Percentiles rank a stretch among this genome's conserved stretches.
Conservation (phyloP, 768 basidiomycete species). For the Kwoniella mangroviensis region DNA sequence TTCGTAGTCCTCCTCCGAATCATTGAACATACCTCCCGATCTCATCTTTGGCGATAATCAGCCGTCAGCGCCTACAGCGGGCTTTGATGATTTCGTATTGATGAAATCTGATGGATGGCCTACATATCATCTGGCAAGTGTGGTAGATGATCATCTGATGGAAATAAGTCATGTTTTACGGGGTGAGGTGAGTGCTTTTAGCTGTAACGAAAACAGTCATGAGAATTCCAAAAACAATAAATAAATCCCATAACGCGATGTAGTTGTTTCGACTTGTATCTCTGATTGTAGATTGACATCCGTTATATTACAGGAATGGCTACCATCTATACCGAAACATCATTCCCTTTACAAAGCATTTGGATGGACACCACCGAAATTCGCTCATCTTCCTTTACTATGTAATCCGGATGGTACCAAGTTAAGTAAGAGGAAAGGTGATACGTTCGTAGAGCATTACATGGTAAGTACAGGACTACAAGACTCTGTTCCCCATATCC, state of each 20-base stretch:
- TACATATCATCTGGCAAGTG: conserved; percentile 94
- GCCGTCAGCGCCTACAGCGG: conserved; percentile 33
- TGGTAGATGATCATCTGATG: conserved; percentile 96
- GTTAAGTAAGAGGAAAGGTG: conserved; percentile 91
- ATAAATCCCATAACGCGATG: too few relatives aligned
- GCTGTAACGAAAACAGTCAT: not conserved
- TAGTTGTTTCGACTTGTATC: too few relatives aligned
- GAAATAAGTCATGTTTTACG: conserved; percentile 92
- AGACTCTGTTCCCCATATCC: too few relatives aligned
- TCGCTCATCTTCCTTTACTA: conserved; percentile 88
- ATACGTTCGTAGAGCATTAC: conserved; percentile 83
- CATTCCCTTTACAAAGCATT: conserved; percentile 84
- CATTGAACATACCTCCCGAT: conserved; percentile 65
- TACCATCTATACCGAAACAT: conserved; percentile 88
- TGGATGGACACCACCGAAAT: conserved; percentile 71
- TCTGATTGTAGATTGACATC: not conserved
- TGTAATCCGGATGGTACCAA: conserved; percentile 89
- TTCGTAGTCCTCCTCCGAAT: conserved; percentile 59
- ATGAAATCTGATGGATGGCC: conserved; percentile 92
- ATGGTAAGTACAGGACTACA: conserved; percentile 64
- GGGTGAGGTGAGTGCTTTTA: conserved; percentile 72
- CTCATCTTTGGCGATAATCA: conserved; percentile 74
- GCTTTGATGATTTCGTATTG: conserved; percentile 81
- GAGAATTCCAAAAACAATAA: not conserved
- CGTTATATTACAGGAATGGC: conserved; percentile 75